Evolutionary conservation across 164 flowering plant species (phyloP), one percentile per base, ranked within the genome.

Genomic region (Liriodendron chinense): DNA sequence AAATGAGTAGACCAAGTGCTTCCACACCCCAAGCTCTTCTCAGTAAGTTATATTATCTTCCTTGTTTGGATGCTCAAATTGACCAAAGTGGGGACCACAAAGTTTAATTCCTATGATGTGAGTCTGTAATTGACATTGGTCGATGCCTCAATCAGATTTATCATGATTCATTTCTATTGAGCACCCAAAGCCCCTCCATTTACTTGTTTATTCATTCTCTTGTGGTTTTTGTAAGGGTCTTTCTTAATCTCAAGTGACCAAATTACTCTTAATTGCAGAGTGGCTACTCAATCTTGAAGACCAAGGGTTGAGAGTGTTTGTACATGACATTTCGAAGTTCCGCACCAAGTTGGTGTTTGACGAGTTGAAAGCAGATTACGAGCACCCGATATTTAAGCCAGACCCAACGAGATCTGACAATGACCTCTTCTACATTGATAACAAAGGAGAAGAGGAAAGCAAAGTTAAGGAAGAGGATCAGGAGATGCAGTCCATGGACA

Each of bases 1-100:
- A 79, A 49, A 72, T 73, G 21, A 76, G 49, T 71, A 70, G 47
- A 80, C 78, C 83, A 14, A 77, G 73, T 50, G 81, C 81, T 49
- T 80, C 84, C 12, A 88, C 97, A 62, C 94, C 97, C 56, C 85
- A 80, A 77, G 83, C 87, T 68, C 79, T 90, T 78, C 74, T 92
- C 59, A 84, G 94, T 90, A 82, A 83, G 91, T 72, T 43, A 20
- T 16, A 4, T 3, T 25, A 47, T 34, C 20, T n/a, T 61, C 13
- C 28, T 61, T 47, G 13, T 47, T 47, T 23, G 21, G 43, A 24
- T 69, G 26, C 61, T 47, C 28, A 10, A 14, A 14, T 12, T 66
- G 3, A 66, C 6, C 69, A 10, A 24, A 7, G 14, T 34, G 43
- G 43, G 43, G 9, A 13, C 20, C 47, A 25, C 25, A 18, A 24